phyloP scores from a whole-genome alignment of 2,329 filamentous ascomycete genomes.

The Colletotrichum sp. region DNA sequence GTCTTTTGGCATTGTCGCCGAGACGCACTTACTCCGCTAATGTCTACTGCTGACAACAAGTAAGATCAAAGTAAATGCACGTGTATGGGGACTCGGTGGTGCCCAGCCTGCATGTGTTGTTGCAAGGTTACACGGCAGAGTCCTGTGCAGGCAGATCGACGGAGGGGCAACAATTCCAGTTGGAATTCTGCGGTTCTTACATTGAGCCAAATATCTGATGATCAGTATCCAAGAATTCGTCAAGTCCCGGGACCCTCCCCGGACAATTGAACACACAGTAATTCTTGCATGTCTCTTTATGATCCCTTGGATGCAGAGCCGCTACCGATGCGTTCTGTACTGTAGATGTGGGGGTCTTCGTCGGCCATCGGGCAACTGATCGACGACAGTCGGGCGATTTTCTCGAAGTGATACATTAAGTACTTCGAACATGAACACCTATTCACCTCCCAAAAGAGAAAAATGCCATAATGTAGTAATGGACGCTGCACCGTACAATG shows the following conservation, averaged over 20 bases:
- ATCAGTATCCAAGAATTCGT: too few relatives aligned
- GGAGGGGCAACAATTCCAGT: too few relatives aligned
- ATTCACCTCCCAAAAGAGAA: rapidly evolving
- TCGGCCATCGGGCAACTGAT: background rate
- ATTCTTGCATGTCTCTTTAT: background rate
- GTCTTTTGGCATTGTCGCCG: background rate
- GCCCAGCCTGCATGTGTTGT: background rate
- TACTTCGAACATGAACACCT: rapidly evolving
- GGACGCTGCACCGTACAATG: background rate
- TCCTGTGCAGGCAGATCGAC: too few relatives aligned
- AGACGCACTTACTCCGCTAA: background rate
- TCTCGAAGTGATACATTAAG: background rate
- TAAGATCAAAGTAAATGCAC: background rate
- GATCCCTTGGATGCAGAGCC: background rate
- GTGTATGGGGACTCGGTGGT: background rate
- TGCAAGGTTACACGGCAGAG: background rate
- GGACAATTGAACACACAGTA: rapidly evolving
- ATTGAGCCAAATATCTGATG: background rate
- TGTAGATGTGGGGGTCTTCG: background rate
- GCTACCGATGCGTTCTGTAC: background rate
- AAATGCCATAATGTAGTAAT: background rate
- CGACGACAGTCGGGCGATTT: too few relatives aligned
- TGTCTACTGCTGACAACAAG: background rate
- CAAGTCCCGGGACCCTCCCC: too few relatives aligned
- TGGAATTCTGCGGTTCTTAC: background rate